Evolutionary conservation across 345 rosid species (phyloP).

Genomic region (Trapa incisa): DNA sequence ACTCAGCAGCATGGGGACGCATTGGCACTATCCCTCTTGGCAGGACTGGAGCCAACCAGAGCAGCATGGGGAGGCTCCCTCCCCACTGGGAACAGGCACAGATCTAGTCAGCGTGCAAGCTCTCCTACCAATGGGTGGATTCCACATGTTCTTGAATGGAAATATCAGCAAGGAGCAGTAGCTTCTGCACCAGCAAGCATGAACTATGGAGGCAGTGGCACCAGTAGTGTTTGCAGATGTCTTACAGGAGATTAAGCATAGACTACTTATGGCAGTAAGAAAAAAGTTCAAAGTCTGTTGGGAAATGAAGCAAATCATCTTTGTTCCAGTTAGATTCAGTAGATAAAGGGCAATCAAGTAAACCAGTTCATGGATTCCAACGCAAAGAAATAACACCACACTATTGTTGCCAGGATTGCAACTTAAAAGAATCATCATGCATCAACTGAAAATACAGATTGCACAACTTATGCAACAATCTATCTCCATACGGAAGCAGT

Average conservation of each 20-base stretch:
- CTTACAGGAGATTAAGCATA: conserved; percentile 10
- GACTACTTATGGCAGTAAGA: too few relatives aligned
- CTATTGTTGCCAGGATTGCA: conserved; percentile 31
- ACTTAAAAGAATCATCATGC: conserved; percentile 10
- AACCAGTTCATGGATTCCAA: not conserved
- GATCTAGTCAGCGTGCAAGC: conserved; percentile 47
- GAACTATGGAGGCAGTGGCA: conserved; percentile 29
- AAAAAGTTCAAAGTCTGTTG: too few relatives aligned
- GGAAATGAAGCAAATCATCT: too few relatives aligned
- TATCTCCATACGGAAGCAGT: not conserved
- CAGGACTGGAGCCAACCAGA: conserved; percentile 18
- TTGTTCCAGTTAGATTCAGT: too few relatives aligned
- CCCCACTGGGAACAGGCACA: conserved; percentile 73
- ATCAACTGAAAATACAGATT: not conserved
- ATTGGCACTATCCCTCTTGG: conserved; percentile 55
- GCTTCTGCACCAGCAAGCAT: conserved; percentile 3
- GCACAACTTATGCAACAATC: too few relatives aligned
- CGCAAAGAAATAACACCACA: not conserved
- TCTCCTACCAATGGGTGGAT: conserved; percentile 39
- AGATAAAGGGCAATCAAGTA: not conserved
- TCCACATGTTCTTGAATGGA: conserved; percentile 39
- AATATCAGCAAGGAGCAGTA: conserved; percentile 40
- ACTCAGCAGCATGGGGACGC: conserved; percentile 29
- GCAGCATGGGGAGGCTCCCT: conserved; percentile 8
- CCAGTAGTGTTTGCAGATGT: conserved; percentile 47